Evolutionary conservation across 805 yeast genomes (phyloP).

Genomic region (Metschnikowia gruessii): DNA sequence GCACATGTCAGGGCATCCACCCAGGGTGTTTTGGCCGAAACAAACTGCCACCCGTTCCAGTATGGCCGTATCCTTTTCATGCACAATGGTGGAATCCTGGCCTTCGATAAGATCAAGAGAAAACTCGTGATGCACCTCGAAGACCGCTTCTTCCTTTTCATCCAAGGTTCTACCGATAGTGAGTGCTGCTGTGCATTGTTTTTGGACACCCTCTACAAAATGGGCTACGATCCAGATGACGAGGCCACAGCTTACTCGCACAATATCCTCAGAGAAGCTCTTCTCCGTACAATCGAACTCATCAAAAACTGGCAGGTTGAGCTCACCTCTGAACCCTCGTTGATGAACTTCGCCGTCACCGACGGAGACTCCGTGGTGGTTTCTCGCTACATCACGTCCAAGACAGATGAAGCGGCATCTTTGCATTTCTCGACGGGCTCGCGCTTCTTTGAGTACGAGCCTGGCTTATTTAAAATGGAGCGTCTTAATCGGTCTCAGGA

Average conservation of each 20-base stretch:
- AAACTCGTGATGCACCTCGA: constrained; percentile 65
- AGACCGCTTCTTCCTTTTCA: constrained; percentile 72
- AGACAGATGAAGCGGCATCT: constrained; percentile 93
- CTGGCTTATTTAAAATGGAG: constrained; percentile 93
- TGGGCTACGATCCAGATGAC: constrained; percentile 70
- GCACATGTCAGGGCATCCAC: constrained; percentile 97
- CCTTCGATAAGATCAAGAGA: constrained; percentile 71
- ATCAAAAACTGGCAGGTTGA: constrained; percentile 79
- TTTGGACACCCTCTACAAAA: constrained; percentile 66
- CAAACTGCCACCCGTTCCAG: constrained; percentile 95
- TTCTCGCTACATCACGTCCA: constrained; percentile 83
- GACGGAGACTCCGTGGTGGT: constrained; percentile 88
- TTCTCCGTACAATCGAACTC: constrained; percentile 67
- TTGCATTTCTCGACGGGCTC: constrained; percentile 93
- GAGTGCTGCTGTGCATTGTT: constrained; percentile 93
- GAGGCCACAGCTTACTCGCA: constrained; percentile 43
- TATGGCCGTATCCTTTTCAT: constrained; percentile 87
- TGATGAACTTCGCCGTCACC: constrained; percentile 90
- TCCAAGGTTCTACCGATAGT: constrained; percentile 95
- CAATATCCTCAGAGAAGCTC: constrained; percentile 59
- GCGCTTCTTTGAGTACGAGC: constrained; percentile 81
- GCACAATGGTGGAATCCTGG: constrained; percentile 93
- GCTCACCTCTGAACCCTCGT: constrained; percentile 62
- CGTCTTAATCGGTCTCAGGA: constrained; percentile 88
- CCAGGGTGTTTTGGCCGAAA: constrained; percentile 88